Evolutionary conservation across 441 rosid genomes (phyloP).

Genomic region (Erysimum cheiri): DNA sequence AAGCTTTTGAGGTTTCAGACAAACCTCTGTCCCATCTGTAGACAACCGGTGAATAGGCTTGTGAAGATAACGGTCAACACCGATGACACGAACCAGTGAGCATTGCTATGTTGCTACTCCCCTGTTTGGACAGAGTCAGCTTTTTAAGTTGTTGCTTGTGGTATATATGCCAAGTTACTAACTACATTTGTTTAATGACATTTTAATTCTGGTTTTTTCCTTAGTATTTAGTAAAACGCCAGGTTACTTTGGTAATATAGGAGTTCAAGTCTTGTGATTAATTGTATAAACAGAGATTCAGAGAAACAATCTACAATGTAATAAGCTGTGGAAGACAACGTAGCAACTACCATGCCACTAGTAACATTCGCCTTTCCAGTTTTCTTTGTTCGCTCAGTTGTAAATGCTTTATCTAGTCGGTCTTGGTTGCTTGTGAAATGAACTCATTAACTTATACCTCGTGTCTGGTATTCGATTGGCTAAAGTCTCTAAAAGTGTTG

Average conservation of each 20-base stretch:
- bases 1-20: conserved; percentile 83
- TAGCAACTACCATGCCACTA: conserved; percentile 61
- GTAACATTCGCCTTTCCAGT: conserved; percentile 82
- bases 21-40: conserved; percentile 80
- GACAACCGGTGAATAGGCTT: conserved; percentile 83
- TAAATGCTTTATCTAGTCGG: conserved; percentile 69
- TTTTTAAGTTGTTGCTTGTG: conserved; percentile 2
- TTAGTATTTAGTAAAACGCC: not conserved
- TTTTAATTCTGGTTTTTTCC: not conserved
- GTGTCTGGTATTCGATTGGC: not conserved
- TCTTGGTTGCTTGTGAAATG: conserved; percentile 66
- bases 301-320: no score
- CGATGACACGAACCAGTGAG: conserved; percentile 13
- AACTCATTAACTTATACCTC: not conserved
- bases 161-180: conserved; percentile 2
- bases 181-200: not conserved
- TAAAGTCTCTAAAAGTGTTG: not conserved
- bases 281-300: no score
- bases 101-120: not conserved
- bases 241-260: not conserved
- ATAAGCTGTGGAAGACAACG: no score
- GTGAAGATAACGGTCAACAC: conserved; percentile 74
- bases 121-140: conserved; percentile 11
- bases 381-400: conserved; percentile 70
- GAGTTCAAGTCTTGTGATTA: no score